These are phyloP conservation scores for Wolfiporia cocos DNA, from an alignment of 1,284 basidiomycete genomes.

Conservation along the genomic window DNA sequence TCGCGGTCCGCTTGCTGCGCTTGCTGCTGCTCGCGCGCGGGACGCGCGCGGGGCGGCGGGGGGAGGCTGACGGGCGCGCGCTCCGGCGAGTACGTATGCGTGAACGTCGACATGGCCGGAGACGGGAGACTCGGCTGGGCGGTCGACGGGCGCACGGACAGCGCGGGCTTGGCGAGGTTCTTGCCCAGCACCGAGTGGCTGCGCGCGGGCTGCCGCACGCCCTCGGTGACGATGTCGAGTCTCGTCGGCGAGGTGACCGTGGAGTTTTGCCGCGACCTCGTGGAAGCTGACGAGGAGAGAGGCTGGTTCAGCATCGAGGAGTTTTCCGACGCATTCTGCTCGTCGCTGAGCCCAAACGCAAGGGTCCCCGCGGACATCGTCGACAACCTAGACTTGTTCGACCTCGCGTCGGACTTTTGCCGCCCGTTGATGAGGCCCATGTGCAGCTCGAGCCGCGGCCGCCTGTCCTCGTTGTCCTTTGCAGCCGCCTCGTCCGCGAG, in stretches of 20 bases:
- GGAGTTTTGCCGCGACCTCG: constrained; percentile 2
- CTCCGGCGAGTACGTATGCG: constrained; percentile 16
- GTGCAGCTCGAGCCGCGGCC: constrained; percentile 20
- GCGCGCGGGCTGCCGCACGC: constrained; percentile 11
- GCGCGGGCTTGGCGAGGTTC: constrained; percentile 8
- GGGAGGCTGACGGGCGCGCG: constrained; percentile 22
- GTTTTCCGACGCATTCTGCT: not conserved
- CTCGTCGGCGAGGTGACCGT: constrained; percentile 6
- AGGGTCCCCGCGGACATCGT: constrained; percentile 18
- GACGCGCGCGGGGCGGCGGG: constrained; percentile 31
- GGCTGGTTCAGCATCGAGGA: not conserved
- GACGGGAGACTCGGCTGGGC: constrained; percentile 21
- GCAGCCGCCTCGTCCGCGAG: constrained; percentile 28
- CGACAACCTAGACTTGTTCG: constrained; percentile 12
- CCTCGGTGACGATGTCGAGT: constrained; percentile 6
- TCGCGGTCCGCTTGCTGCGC: constrained; percentile 11
- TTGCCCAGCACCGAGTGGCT: constrained; percentile 15
- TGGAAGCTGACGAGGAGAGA: not conserved
- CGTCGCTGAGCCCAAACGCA: constrained; percentile 15
- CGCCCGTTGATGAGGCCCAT: constrained; percentile 13
- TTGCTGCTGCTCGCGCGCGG: constrained; percentile 11
- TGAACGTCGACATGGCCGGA: constrained; percentile 12
- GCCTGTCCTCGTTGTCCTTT: constrained; percentile 21
- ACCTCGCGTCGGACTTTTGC: constrained; percentile 9
- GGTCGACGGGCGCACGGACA: constrained; percentile 22